Evolutionary conservation across 805 yeast genomes (phyloP).

Genomic region (Kodamaea kakaduensis): DNA sequence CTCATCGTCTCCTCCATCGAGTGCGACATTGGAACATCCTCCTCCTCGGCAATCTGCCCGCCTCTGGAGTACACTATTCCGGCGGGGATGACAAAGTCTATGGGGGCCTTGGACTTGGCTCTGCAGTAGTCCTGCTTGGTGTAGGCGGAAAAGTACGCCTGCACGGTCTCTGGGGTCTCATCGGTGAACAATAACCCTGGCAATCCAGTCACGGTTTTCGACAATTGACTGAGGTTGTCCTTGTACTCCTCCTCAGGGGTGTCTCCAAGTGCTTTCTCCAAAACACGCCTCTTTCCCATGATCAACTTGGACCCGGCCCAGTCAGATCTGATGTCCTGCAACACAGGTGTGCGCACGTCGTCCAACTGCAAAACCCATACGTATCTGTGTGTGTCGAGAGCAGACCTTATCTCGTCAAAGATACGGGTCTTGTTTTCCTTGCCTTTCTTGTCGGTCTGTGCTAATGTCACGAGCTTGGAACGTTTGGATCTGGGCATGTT

Average conservation of each 20-base stretch:
- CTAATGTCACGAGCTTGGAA: constrained; percentile 90
- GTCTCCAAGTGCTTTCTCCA: constrained; percentile 89
- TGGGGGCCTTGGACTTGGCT: constrained; percentile 80
- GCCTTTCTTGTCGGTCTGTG: constrained; percentile 95
- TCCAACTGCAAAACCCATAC: constrained; percentile 84
- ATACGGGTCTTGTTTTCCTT: constrained; percentile 86
- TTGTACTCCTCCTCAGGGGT: constrained; percentile 85
- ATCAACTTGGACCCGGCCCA: constrained; percentile 90
- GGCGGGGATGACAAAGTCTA: constrained; percentile 79
- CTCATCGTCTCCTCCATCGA: constrained; percentile 92
- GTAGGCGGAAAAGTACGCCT: constrained; percentile 78
- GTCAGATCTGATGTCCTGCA: constrained; percentile 87
- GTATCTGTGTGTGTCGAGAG: constrained; percentile 71
- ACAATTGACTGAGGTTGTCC: constrained; percentile 71
- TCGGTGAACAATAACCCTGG: constrained; percentile 87
- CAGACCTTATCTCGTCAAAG: constrained; percentile 83
- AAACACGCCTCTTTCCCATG: constrained; percentile 89
- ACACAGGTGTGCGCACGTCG: constrained; percentile 92
- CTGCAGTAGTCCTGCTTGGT: constrained; percentile 81
- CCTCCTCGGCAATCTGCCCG: constrained; percentile 84
- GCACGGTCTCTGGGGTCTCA: constrained; percentile 85
- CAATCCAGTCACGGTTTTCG: constrained; percentile 66
- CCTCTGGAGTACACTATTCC: constrained; percentile 95
- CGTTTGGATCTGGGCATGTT: constrained; percentile 95
- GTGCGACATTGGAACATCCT: constrained; percentile 95